Evolutionary conservation across 805 yeast species (phyloP).

Genomic region (Candida silvicultrix): DNA sequence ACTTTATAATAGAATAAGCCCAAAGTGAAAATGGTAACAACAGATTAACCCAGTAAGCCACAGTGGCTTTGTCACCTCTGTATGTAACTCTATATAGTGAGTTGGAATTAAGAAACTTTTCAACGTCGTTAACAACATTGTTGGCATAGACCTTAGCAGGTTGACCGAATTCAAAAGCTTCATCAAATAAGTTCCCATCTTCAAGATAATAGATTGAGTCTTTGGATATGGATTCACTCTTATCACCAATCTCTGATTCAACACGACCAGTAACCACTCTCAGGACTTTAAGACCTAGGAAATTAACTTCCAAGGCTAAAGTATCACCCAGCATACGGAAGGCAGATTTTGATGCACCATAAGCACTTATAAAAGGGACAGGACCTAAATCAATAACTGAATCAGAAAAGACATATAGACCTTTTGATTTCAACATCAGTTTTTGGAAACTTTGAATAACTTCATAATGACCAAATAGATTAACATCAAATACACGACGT

Average conservation of each 20-base stretch:
- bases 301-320: conserved; percentile 29
- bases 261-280: conserved; percentile 35
- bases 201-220: conserved; percentile 12
- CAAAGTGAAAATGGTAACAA: background rate
- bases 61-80: background rate
- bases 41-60: background rate
- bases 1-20: background rate
- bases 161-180: background rate
- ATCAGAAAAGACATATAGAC: conserved; percentile 32
- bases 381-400: conserved; percentile 28
- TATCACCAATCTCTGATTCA: conserved; percentile 24
- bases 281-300: conserved; percentile 33
- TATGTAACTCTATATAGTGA: background rate
- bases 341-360: conserved; percentile 34
- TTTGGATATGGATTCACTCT: conserved; percentile 1
- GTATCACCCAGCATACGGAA: conserved; percentile 29
- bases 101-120: background rate
- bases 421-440: conserved; percentile 26
- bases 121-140: background rate
- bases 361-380: conserved; percentile 28
- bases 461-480: conserved; percentile 33
- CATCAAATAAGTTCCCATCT: background rate
- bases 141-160: background rate
- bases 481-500: conserved; percentile 23
- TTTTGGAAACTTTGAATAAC: conserved; percentile 28